Base-by-base conservation (phyloP, 768 basidiomycete genomes). In the Rhizopogon vesiculosus region DNA sequence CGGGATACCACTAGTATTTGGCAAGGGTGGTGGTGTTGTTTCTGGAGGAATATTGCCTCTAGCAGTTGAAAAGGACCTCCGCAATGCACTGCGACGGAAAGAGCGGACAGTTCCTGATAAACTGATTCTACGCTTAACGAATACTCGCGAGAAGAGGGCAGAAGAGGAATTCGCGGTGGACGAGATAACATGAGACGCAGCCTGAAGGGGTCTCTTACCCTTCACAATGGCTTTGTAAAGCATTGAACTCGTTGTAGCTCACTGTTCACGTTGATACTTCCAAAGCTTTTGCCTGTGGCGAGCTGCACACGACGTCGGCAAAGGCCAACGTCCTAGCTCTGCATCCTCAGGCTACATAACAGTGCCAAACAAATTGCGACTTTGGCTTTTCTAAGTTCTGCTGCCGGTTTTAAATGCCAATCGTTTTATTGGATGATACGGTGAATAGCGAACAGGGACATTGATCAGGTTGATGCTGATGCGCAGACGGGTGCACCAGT, bases 181-280 rank as follows among this genome's bases (percentile, higher is more conserved):
- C 8, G 62, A 62, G 33, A 69, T 66, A 55, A 58, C 66, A 53
- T 62, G 64, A 22, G 82, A 80, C 7, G 82, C 84, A n/a, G 76
- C 81, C 59, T 79, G 79, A 29, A 85, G 66, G 33, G 84, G 82
- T 62, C 74, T 76, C 61, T 74, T 78, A 56, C 82, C 78, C 63
- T 79, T 80, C 45, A 61, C 53, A 15, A 69, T 63, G 3, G 56
- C 62, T 56, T 71, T 64, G 56, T 64, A 69, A 42, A 71, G 50
- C 68, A 69, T 69, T 57, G 63, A 55, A 49, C 31, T 31, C 31
- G n/a, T 9, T 13, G 35, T 7, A 28, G 46, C 29, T 28, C 63
- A 67, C 65, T 53, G 58, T 67, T 61, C 8, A 53, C 3, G 54
- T 41, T 6, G 7, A 9, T 8, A 33, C 31, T 33, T 33, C 6